Percentiles rank a stretch among this genome's conserved stretches.
Conservation (phyloP, 2,329 filamentous ascomycete species). For the Ceratocystis ficicola region DNA sequence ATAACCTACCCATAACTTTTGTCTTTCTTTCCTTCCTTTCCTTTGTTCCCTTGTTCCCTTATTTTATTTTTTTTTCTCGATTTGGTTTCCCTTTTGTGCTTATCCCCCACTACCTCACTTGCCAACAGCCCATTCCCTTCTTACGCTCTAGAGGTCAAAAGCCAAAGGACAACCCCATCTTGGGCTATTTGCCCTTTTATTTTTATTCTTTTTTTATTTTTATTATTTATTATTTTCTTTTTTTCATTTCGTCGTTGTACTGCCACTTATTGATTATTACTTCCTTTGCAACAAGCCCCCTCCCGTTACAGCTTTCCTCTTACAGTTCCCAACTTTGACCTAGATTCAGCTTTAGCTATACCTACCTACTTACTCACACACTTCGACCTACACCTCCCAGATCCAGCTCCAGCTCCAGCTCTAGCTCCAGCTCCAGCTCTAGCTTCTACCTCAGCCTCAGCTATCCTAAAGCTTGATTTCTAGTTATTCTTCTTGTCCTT, state of each 20-base stretch:
- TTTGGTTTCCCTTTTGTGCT: not conserved
- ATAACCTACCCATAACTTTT: not conserved
- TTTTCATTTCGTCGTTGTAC: not conserved
- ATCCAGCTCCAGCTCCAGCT: not conserved
- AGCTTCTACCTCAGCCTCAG: conserved; percentile 9
- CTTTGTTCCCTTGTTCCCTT: conserved; percentile 5
- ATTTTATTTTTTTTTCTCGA: conserved; percentile 15
- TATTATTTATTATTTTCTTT: not conserved
- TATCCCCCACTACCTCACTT: conserved; percentile 4
- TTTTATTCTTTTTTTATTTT: not conserved
- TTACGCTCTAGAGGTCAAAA: too few species aligned
- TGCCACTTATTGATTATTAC: conserved; percentile 3
- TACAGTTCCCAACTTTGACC: conserved; percentile 2
- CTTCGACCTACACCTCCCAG: not conserved
- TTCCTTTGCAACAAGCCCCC: not conserved
- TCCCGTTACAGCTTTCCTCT: conserved; percentile 2
- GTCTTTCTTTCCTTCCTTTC: conserved; percentile 12
- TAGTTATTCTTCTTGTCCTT: conserved; percentile 13
- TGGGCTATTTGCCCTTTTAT: not conserved
- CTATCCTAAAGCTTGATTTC: conserved; percentile 3
- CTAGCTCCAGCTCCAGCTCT: not conserved
- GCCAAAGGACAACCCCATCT: too few species aligned
- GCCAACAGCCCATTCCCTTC: not conserved
- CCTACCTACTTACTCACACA: too few species aligned
- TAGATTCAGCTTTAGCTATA: not conserved